Conservation (phyloP, 2,329 filamentous ascomycete species). For the Botrytis deweyae region DNA sequence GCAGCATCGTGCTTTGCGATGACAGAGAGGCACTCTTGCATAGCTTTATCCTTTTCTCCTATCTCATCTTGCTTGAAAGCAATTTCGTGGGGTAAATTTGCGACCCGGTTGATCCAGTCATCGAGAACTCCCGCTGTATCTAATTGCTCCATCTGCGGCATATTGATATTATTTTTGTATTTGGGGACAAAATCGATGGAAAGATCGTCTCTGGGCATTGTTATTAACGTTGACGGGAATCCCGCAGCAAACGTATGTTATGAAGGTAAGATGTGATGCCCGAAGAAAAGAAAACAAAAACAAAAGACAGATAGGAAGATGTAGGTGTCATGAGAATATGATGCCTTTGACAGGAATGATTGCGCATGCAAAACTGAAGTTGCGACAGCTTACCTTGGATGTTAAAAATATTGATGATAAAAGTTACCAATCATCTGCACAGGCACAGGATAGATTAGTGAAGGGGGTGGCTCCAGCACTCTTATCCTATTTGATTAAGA, state of each 20-base stretch:
- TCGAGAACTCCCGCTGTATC: constrained; percentile 71
- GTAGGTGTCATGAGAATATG: constrained; percentile 5
- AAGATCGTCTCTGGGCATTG: constrained; percentile 71
- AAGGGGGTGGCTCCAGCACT: constrained; percentile 15
- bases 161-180: constrained; percentile 56
- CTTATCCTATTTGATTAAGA: constrained; percentile 14
- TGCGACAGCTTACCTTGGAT: constrained; percentile 15
- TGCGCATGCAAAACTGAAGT: constrained; percentile 17
- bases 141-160: constrained; percentile 59
- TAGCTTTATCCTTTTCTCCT: constrained; percentile 72
- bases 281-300: constrained; percentile 8
- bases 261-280: constrained; percentile 6
- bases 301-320: constrained; percentile 12
- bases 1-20: constrained; percentile 71
- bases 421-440: constrained; percentile 2
- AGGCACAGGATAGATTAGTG: not conserved
- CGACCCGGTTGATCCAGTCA: constrained; percentile 72
- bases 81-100: constrained; percentile 79
- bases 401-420: constrained; percentile 5
- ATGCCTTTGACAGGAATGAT: constrained; percentile 6
- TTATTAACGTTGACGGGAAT: constrained; percentile 51
- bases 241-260: constrained; percentile 21
- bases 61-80: constrained; percentile 83
- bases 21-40: constrained; percentile 64
- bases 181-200: constrained; percentile 64